These are phyloP conservation scores for Albifimbria verrucaria DNA, from an alignment of 2,329 filamentous ascomycete genomes.

Conservation along the genomic window DNA sequence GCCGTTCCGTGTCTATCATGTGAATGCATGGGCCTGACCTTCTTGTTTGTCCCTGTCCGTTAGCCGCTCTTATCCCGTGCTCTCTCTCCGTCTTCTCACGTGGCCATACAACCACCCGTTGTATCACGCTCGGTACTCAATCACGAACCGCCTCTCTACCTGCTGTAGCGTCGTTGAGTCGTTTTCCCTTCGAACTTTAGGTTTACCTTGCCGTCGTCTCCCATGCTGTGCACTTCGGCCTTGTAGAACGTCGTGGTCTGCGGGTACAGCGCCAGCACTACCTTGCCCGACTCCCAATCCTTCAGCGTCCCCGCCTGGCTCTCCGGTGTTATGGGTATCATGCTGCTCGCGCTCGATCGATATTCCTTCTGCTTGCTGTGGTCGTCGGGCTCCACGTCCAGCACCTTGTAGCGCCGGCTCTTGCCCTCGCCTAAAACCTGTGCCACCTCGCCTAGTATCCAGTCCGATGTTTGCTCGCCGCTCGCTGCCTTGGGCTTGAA, in stretches of 20 bases:
- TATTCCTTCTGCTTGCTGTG: constrained; percentile 65
- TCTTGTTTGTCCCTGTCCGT: no score
- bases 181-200: constrained; percentile 80
- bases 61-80: no score
- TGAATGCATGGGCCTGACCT: no score
- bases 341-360: constrained; percentile 67
- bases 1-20: no score
- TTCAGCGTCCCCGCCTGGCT: constrained; percentile 46
- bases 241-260: constrained; percentile 85
- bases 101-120: not conserved
- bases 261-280: constrained; percentile 75
- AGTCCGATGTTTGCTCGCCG: constrained; percentile 50
- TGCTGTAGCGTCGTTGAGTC: constrained; percentile 70
- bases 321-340: constrained; percentile 70
- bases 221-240: constrained; percentile 73
- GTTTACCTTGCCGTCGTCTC: constrained; percentile 53
- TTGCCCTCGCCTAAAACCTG: constrained; percentile 74
- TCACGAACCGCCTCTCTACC: constrained; percentile 71
- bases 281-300: constrained; percentile 64
- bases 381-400: constrained; percentile 75
- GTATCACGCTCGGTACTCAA: constrained; percentile 62
- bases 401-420: constrained; percentile 73
- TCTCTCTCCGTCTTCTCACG: not conserved
- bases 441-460: constrained; percentile 76
- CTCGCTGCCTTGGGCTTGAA: constrained; percentile 57